Conservation (phyloP, 1,284 basidiomycete species). For the Vanrija pseudolonga region DNA sequence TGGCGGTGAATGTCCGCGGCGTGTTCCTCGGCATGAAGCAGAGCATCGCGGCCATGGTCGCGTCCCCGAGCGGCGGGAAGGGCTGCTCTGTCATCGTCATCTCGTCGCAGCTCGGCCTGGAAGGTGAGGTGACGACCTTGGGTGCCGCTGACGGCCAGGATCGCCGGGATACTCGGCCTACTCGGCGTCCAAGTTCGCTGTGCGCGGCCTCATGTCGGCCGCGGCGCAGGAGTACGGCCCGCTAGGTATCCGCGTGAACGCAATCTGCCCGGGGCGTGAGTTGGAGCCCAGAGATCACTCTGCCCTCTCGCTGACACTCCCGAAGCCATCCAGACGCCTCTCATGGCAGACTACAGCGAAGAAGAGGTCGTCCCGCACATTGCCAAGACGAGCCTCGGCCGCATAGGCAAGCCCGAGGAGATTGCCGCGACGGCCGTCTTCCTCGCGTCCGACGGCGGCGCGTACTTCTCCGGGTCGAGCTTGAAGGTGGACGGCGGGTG, state of each 20-base stretch:
- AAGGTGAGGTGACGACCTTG: too few species aligned
- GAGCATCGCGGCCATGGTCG: constrained; percentile 23
- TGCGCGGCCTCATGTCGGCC: constrained; percentile 24
- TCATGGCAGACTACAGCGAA: constrained; percentile 9
- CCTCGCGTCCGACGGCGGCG: constrained; percentile 4
- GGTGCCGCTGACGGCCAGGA: too few species aligned
- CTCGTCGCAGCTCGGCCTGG: constrained; percentile 25
- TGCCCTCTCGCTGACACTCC: background rate
- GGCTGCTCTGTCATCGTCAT: constrained; percentile 26
- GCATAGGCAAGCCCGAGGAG: constrained; percentile 25
- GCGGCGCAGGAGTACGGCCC: constrained; percentile 28
- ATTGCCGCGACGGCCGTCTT: constrained; percentile 20
- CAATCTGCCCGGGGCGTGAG: constrained; percentile 22
- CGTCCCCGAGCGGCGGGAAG: constrained; percentile 15
- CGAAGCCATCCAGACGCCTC: constrained; percentile 18
- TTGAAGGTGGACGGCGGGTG: too few species aligned
- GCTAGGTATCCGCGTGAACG: constrained; percentile 29
- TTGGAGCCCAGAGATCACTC: background rate
- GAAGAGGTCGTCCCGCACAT: constrained; percentile 11
- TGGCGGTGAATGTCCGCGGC: constrained; percentile 15
- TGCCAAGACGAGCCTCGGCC: constrained; percentile 11
- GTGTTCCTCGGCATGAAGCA: constrained; percentile 27
- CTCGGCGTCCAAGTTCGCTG: constrained; percentile 29
- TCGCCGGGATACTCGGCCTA: constrained; percentile 20
- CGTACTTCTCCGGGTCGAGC: too few species aligned